Evolutionary conservation across 2,329 filamentous ascomycete genomes (phyloP), one percentile per base, ranked within the genome.

Genomic region (Penicillium sp.): DNA sequence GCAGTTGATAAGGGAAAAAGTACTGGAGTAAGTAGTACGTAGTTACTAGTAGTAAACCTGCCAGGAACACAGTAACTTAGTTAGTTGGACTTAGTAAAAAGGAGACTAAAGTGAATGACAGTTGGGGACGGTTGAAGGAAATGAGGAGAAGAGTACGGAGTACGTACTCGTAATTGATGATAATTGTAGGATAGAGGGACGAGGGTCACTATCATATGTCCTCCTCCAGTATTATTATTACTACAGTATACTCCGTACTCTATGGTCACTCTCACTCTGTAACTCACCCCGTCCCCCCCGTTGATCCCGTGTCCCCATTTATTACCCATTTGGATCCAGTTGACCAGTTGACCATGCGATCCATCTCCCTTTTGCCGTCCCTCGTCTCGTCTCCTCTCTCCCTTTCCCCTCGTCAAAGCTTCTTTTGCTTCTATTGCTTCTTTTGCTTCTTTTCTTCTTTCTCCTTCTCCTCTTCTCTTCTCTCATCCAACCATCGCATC

Each of bases 381-480:
- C 24, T 17, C 45, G 24, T 28, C 44, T 4, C 26, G 9, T 49
- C 45, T 19, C 12, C 24, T 4, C 44, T 49, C 45, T 17, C 26
- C 45, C 26, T 26, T 22, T 49, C 45, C 26, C 45, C 45, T 49
- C 45, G 45, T 30, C 12, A 30, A 30, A 30, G 45, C 45, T 30
- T 28, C 26, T 30, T 49, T 30, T 49, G n/a, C 13, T n/a, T 30
- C 12, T 49, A n/a, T 13, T n/a, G n/a, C 47, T 47, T 59, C 57
- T 30, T 47, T 50, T 49, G n/a, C 13, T n/a, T 30, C 12, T 49
- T 13, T n/a, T 30, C 47, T 47, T 59, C 57, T 30, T 47, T 50
- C 35, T 37, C 35, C 60, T 19, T 37, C 22, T 42, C 49, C 60
- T 58, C 44, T n/a, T n/a, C 56, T 59, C 58, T 56, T 56, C 44